Conservation (phyloP, 169 alveolate genomes). For the Amoebophrya sp. region DNA sequence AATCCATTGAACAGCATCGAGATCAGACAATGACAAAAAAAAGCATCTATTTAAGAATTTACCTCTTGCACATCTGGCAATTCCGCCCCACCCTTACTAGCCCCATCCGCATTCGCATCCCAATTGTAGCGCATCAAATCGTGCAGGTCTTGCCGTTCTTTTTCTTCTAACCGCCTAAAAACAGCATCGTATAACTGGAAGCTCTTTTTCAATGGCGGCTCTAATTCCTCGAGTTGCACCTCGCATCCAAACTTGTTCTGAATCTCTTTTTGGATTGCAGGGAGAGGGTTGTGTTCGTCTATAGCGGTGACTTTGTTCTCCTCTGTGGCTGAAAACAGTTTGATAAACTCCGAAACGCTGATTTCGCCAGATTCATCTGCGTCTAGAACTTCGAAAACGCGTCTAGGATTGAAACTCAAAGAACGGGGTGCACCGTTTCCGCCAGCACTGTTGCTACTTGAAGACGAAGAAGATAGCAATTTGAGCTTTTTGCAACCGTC, state of each 20-base stretch:
- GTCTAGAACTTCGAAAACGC: not conserved
- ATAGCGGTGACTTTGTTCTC: conserved; percentile 6
- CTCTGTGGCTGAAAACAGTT: not conserved
- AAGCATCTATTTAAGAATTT: no score
- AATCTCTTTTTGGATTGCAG: not conserved
- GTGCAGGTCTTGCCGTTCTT: not conserved
- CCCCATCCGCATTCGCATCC: no score
- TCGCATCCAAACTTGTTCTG: not conserved
- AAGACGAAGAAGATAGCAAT: no score
- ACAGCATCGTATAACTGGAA: not conserved
- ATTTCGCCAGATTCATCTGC: not conserved
- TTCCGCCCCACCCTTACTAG: no score
- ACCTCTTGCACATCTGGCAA: no score
- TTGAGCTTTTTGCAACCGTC: not conserved
- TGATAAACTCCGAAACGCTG: not conserved
- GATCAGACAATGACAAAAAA: no score
- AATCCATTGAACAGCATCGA: no score
- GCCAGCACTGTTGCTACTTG: no score
- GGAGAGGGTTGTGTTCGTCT: conserved; percentile 16
- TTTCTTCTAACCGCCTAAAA: not conserved
- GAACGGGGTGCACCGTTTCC: not conserved
- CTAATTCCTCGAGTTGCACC: not conserved
- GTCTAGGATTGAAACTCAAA: not conserved
- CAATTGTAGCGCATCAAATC: not conserved
- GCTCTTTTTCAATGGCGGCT: not conserved